phyloP scores from a whole-genome alignment of 73 alveolate genomes.

The Tetrahymena malaccensis region DNA sequence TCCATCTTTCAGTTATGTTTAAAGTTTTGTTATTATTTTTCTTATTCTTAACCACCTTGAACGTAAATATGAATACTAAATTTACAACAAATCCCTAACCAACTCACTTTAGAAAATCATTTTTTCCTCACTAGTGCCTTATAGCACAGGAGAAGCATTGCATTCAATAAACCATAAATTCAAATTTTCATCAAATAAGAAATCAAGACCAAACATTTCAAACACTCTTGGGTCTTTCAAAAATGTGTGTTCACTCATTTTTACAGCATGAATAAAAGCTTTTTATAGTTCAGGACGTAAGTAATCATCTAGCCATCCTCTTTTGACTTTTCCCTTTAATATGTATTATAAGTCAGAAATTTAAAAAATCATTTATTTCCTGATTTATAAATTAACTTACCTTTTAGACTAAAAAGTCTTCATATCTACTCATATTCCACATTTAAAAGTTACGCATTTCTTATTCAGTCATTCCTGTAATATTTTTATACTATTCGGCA shows the following conservation, averaged over 20 bases:
- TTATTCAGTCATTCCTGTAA: neutral
- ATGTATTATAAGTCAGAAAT: neutral
- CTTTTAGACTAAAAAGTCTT: neutral
- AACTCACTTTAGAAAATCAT: conserved; percentile 3
- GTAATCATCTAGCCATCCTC: neutral
- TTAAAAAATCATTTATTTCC: neutral
- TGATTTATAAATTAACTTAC: neutral
- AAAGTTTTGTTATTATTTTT: neutral
- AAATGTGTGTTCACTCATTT: neutral
- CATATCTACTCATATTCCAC: neutral
- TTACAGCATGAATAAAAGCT: neutral
- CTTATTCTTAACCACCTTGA: neutral
- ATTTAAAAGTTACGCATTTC: neutral
- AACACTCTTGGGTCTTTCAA: neutral
- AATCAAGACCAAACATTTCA: conserved; percentile 23
- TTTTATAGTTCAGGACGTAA: neutral
- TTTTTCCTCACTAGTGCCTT: conserved; percentile 28
- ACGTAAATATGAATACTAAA: neutral
- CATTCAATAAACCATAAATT: conserved; percentile 19
- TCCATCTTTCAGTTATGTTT: neutral
- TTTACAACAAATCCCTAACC: conserved; percentile 2
- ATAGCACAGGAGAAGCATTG: conserved; percentile 31
- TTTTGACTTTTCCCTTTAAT: neutral
- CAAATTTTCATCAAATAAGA: conserved; percentile 8
- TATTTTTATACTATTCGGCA: neutral